phyloP scores from a whole-genome alignment of 805 yeast species.

The Suhomyces sp. region DNA sequence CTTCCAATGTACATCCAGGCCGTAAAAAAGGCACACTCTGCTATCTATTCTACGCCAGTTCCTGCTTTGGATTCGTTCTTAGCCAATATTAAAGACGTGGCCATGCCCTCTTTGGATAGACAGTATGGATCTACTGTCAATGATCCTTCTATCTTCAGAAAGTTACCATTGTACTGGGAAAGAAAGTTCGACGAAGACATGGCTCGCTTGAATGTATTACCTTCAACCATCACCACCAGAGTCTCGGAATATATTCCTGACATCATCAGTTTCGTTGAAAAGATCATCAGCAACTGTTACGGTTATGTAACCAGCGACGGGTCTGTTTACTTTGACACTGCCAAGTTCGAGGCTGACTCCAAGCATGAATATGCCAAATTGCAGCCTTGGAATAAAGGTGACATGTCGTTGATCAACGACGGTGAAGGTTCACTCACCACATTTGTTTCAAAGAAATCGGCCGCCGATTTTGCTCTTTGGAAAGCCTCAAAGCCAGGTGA shows the following conservation, averaged over 20 bases:
- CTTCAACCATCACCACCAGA: slow-evolving; percentile 84
- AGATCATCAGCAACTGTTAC: slow-evolving; percentile 74
- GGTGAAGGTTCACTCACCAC: slow-evolving; percentile 85
- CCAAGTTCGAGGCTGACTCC: slow-evolving; percentile 66
- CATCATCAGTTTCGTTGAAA: slow-evolving; percentile 73
- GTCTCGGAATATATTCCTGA: slow-evolving; percentile 96
- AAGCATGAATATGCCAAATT: slow-evolving; percentile 88
- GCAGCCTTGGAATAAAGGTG: slow-evolving; percentile 97
- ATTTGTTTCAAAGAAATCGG: slow-evolving; percentile 60
- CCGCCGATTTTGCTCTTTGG: slow-evolving; percentile 95
- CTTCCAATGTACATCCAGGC: slow-evolving; percentile 81
- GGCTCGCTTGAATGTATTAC: slow-evolving; percentile 77
- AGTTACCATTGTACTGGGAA: slow-evolving; percentile 89
- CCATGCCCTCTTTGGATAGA: slow-evolving; percentile 69
- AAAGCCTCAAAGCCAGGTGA: slow-evolving; percentile 96
- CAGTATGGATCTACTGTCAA: slow-evolving; percentile 72
- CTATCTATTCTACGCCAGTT: slow-evolving; percentile 31
- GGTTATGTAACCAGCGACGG: slow-evolving; percentile 86
- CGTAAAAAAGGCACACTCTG: slow-evolving; percentile 48
- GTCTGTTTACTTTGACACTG: slow-evolving; percentile 93
- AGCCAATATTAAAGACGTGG: slow-evolving; percentile 62
- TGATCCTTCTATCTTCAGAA: slow-evolving; percentile 80
- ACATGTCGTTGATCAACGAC: slow-evolving; percentile 78
- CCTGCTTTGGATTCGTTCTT: slow-evolving; percentile 40
- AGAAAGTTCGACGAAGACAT: slow-evolving; percentile 79